Conservation (phyloP, 2,329 filamentous ascomycete species). For the Exophiala sp. region DNA sequence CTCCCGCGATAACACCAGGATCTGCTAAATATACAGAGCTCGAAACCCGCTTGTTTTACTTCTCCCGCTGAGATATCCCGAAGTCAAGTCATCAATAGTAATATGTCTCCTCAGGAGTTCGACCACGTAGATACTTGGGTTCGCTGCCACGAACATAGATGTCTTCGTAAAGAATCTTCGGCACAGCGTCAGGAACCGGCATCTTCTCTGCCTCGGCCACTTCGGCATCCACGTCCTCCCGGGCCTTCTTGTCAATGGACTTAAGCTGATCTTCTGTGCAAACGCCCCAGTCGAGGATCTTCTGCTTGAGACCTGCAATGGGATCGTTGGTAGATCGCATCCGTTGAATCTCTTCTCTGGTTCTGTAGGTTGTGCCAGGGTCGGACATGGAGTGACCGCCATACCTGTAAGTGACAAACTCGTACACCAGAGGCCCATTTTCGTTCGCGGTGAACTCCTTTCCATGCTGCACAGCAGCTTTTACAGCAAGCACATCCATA, state of each 20-base stretch:
- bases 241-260: slow-evolving; percentile 89
- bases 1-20: slow-evolving; percentile 6
- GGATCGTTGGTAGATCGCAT: slow-evolving; percentile 99
- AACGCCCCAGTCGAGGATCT: slow-evolving; percentile 93
- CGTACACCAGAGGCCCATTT: slow-evolving; percentile 91
- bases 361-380: slow-evolving; percentile 97
- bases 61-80: background rate
- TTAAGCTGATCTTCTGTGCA: slow-evolving; percentile 94
- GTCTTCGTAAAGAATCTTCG: slow-evolving; percentile 89
- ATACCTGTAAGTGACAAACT: slow-evolving; percentile 99
- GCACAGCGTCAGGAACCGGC: slow-evolving; percentile 70
- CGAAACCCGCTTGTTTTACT: slow-evolving; percentile 4
- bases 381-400: slow-evolving; percentile 99
- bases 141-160: slow-evolving; percentile 89
- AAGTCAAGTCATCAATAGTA: slow-evolving; percentile 55
- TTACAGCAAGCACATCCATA: slow-evolving; percentile 98
- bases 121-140: slow-evolving; percentile 81
- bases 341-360: slow-evolving; percentile 98
- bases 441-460: slow-evolving; percentile 79
- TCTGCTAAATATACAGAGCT: slow-evolving; percentile 19
- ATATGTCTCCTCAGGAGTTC: slow-evolving; percentile 88
- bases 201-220: slow-evolving; percentile 88
- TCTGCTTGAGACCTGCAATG: slow-evolving; percentile 96
- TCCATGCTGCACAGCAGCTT: slow-evolving; percentile 90
- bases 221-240: slow-evolving; percentile 80